phyloP scores from a whole-genome alignment of 1,139 yeast genomes.

The Hyphopichia pseudoburtonii region DNA sequence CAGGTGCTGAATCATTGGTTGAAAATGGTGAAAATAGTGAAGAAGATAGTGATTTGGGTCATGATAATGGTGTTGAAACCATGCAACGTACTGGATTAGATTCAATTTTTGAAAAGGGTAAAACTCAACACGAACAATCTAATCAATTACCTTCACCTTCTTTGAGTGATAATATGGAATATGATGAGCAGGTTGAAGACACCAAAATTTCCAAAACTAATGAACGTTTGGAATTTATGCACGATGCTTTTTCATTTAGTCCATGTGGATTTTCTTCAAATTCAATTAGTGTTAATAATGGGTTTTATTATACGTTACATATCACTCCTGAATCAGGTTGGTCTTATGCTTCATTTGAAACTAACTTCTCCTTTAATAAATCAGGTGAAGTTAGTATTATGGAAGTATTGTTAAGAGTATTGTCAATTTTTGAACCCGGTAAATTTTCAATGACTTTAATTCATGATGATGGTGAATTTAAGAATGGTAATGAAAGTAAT shows the following conservation, averaged over 20 bases:
- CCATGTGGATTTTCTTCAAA: constrained; percentile 97
- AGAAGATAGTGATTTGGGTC: constrained; percentile 72
- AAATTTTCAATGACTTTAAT: constrained; percentile 75
- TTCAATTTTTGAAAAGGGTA: constrained; percentile 13
- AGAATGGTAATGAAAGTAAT: constrained; percentile 9
- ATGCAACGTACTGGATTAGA: constrained; percentile 63
- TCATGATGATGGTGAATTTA: constrained; percentile 23
- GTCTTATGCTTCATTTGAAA: constrained; percentile 95
- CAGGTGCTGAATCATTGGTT: constrained; percentile 41
- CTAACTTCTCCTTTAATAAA: constrained; percentile 62
- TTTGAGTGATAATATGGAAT: constrained; percentile 26
- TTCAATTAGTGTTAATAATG: constrained; percentile 57
- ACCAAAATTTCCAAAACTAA: constrained; percentile 4
- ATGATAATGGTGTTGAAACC: constrained; percentile 67
- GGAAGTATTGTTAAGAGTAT: constrained; percentile 56
- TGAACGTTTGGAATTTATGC: constrained; percentile 37
- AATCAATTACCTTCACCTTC: constrained; percentile 41
- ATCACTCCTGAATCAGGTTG: constrained; percentile 93
- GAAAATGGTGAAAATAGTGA: constrained; percentile 38
- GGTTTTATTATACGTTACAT: constrained; percentile 84
- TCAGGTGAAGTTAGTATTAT: constrained; percentile 41
- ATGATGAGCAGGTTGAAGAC: constrained; percentile 15
- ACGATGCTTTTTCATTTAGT: constrained; percentile 89
- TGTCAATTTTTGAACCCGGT: constrained; percentile 69
- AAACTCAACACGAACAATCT: constrained; percentile 39